Evolutionary conservation across 192 early-diverging fungal genomes (phyloP), one percentile per base, ranked within the genome.

Genomic region (Cetraspora pellucida): DNA sequence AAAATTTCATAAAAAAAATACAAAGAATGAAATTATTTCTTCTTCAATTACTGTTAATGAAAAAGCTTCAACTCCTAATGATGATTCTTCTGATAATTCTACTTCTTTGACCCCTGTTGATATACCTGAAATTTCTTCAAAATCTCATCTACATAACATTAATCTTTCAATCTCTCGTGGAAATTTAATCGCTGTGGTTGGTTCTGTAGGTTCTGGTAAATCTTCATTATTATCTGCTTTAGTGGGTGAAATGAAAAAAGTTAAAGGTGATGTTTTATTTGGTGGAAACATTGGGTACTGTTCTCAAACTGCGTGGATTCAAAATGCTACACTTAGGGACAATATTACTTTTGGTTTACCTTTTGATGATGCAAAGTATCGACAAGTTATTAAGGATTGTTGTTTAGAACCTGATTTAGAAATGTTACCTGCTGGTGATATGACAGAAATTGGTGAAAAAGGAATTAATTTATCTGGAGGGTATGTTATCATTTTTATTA

Each of bases 281-380:
- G 83, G 81, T 73, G 90, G 91, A 23, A 81, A 80, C 30, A 79
- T 87, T 1, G 85, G 82, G 4, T 91, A 89, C 83, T 82, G 87
- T 50, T 83, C 87, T 14, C 91, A 92, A 72, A 84, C 87, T 76
- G 88, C 88, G 0, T 93, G 92, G 90, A 71, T 93, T 13, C 76
- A 91, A 61, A 93, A 92, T 77, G 79, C 87, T 5, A 90, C 91
- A 2, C 79, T 95, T 17, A 85, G 87, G 11, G 89, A 89, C 13
- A 96, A 96, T 76, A 89, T 95, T 82, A 46, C 92, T 27, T 95
- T 96, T 82, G 93, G 94, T 0, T 85, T 82, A 14, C 69, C 81
- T 1, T 90, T 85, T 49, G 84, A 96, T 55, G 79, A 81, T 25
- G 64, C 74, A 69, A 82, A 77, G 9, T 94, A 91, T 84, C 78